A percentile compares a stretch with the other conserved stretches of the same genome.
Conservation (phyloP, 179 eudicot genomes). For the Nepenthes alata region DNA sequence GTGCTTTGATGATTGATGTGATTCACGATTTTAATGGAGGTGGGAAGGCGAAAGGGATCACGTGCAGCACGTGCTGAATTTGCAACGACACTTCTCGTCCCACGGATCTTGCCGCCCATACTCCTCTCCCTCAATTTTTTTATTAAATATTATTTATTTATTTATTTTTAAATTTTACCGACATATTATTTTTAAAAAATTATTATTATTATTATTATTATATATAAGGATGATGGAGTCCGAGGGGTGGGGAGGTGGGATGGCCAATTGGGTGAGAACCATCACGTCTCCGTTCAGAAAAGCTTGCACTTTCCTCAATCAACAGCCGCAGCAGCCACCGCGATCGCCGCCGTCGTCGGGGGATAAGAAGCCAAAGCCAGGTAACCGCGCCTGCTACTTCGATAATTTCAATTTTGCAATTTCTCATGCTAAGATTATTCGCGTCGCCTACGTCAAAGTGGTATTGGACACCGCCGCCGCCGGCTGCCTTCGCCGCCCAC, state of each 20-base stretch:
- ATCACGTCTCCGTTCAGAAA: slow-evolving; percentile 67
- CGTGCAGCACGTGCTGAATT: too few relatives aligned
- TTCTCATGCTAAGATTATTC: too few relatives aligned
- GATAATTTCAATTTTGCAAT: too few relatives aligned
- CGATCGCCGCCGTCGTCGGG: slow-evolving; percentile 3
- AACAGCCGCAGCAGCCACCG: slow-evolving; percentile 14
- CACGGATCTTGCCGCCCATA: slow-evolving; percentile 67
- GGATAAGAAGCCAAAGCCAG: slow-evolving; percentile 55
- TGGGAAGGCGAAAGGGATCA: too few relatives aligned
- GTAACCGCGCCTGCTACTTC: slow-evolving; percentile 10
- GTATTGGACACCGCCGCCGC: too few relatives aligned
- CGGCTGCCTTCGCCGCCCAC: too few relatives aligned
- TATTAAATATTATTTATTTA: not conserved
- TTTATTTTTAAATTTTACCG: not conserved
- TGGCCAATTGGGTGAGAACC: slow-evolving; percentile 61
- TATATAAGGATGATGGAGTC: not conserved
- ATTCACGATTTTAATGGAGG: too few relatives aligned
- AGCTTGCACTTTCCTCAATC: slow-evolving; percentile 59
- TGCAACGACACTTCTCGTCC: slow-evolving; percentile 21
- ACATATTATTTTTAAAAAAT: not conserved
- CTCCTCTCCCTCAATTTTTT: slow-evolving; percentile 4
- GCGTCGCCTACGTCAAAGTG: too few relatives aligned
- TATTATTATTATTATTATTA: not conserved
- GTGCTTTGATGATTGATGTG: too few relatives aligned
- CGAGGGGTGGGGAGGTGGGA: slow-evolving; percentile 2